A percentile compares a stretch with the other conserved stretches of the same genome.
Evolutionary conservation across 176 grass and related monocot species (phyloP).

Genomic region (Aegilops tauschii): DNA sequence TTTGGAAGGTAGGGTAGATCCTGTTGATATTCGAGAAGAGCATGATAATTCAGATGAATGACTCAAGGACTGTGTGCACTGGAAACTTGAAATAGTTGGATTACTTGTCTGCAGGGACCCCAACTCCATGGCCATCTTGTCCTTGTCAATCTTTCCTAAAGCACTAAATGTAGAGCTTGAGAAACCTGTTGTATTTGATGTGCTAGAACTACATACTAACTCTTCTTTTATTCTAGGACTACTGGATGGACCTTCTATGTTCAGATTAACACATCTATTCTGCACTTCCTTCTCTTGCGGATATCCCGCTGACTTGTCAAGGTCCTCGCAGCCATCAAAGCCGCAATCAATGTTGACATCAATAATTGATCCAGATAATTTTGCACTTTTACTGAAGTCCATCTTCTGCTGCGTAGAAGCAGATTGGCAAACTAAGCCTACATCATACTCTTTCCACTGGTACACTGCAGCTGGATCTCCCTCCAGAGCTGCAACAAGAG

Average conservation of each 20-base stretch:
- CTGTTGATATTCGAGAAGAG: conserved; percentile 7
- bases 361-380: background rate
- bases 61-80: conserved; percentile 34
- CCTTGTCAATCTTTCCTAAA: conserved; percentile 1
- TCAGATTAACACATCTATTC: conserved; percentile 42
- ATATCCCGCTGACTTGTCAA: conserved; percentile 16
- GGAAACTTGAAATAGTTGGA: conserved; percentile 25
- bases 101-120: conserved; percentile 20
- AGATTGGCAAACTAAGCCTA: conserved; percentile 33
- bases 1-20: conserved; percentile 14
- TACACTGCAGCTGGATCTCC: conserved; percentile 50
- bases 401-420: conserved; percentile 24
- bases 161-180: conserved; percentile 19
- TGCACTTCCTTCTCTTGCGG: background rate
- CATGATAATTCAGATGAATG: conserved; percentile 38
- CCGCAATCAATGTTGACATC: conserved; percentile 15
- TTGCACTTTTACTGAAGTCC: conserved; percentile 15
- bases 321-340: conserved; percentile 20
- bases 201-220: conserved; percentile 5
- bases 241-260: conserved; percentile 21
- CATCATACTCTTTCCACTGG: conserved; percentile 35
- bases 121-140: conserved; percentile 16
- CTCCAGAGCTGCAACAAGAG: conserved; percentile 70
- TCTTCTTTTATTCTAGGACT: conserved; percentile 33
- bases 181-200: conserved; percentile 16